Percentiles rank a stretch among this genome's conserved stretches.
Conservation (phyloP, 352 stramenopile genomes). For the Pythium folliculosum region DNA sequence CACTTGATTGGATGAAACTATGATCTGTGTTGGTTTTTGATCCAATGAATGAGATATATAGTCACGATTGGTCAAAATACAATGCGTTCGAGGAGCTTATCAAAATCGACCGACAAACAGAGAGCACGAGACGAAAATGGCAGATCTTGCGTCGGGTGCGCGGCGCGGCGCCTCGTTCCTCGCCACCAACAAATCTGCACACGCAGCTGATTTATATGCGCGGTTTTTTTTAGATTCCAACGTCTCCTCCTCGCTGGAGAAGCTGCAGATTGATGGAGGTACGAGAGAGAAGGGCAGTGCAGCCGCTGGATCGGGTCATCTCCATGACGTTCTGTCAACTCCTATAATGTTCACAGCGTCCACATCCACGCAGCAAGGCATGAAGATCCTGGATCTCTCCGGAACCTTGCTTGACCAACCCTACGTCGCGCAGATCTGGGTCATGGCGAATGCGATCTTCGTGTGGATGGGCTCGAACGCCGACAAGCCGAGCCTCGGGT, state of each 20-base stretch:
- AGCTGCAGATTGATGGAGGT: slow-evolving; percentile 27
- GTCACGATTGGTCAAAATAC: slow-evolving; percentile 16
- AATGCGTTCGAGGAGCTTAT: slow-evolving; percentile 1
- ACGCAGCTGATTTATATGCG: not conserved
- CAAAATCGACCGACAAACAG: not conserved
- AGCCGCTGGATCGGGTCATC: not conserved
- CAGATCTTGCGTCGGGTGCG: slow-evolving; percentile 13
- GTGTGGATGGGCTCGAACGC: slow-evolving; percentile 73
- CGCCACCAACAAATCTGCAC: not conserved
- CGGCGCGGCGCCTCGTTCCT: not conserved
- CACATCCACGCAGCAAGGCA: not conserved
- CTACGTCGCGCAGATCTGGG: slow-evolving; percentile 74
- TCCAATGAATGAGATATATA: not conserved
- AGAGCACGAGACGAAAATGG: slow-evolving; percentile 5
- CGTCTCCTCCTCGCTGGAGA: slow-evolving; percentile 13
- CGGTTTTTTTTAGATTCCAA: slow-evolving; percentile 7
- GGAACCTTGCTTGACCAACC: slow-evolving; percentile 66
- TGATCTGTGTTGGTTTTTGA: not conserved
- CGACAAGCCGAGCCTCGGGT: slow-evolving; percentile 48
- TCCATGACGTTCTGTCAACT: no score
- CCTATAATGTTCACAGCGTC: not conserved
- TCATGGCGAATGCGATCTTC: slow-evolving; percentile 65
- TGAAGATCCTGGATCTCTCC: slow-evolving; percentile 47
- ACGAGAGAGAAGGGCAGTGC: not conserved
- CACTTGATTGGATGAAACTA: slow-evolving; percentile 19